A percentile compares a stretch with the other conserved stretches of the same genome.
Evolutionary conservation across 2,329 filamentous ascomycete species (phyloP).

Genomic region (Verticillium longisporum): DNA sequence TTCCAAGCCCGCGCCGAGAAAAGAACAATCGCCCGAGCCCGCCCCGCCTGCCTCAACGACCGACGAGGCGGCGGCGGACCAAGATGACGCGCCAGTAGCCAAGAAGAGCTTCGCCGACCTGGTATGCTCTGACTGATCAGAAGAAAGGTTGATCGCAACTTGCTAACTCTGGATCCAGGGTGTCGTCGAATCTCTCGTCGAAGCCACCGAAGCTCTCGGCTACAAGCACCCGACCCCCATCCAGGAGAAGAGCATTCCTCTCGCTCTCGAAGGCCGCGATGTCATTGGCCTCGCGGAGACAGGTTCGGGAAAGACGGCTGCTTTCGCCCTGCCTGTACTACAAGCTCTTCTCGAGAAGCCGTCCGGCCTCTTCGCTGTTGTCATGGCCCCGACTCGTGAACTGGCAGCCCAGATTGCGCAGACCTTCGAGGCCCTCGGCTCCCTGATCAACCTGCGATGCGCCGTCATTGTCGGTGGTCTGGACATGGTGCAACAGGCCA

Average conservation of each 20-base stretch:
- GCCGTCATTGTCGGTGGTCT: slow-evolving; percentile 87
- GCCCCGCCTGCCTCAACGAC: background rate
- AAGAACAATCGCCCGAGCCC: background rate
- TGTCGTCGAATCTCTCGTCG: slow-evolving; percentile 78
- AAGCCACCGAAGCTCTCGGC: slow-evolving; percentile 75
- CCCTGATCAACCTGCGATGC: slow-evolving; percentile 57
- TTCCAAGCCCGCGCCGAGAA: background rate
- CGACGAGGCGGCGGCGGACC: background rate
- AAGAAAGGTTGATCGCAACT: no score
- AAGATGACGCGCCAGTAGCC: background rate
- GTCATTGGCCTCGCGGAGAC: slow-evolving; percentile 94
- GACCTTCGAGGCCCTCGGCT: slow-evolving; percentile 55
- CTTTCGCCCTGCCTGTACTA: slow-evolving; percentile 88
- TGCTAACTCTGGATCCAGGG: slow-evolving; percentile 41
- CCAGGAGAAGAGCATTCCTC: slow-evolving; percentile 76
- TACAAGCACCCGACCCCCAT: slow-evolving; percentile 88
- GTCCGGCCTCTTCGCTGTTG: slow-evolving; percentile 77
- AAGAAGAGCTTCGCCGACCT: slow-evolving; percentile 62
- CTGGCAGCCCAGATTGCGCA: slow-evolving; percentile 86
- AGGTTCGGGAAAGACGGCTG: slow-evolving; percentile 91
- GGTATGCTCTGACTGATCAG: slow-evolving; percentile 22
- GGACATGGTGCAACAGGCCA: slow-evolving; percentile 89
- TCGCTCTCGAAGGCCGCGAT: slow-evolving; percentile 73
- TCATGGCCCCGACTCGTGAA: slow-evolving; percentile 90
- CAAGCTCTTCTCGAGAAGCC: slow-evolving; percentile 86